These are phyloP conservation scores for Wickerhamomyces canadensis DNA, from an alignment of 805 yeast species.

Conservation along the genomic window DNA sequence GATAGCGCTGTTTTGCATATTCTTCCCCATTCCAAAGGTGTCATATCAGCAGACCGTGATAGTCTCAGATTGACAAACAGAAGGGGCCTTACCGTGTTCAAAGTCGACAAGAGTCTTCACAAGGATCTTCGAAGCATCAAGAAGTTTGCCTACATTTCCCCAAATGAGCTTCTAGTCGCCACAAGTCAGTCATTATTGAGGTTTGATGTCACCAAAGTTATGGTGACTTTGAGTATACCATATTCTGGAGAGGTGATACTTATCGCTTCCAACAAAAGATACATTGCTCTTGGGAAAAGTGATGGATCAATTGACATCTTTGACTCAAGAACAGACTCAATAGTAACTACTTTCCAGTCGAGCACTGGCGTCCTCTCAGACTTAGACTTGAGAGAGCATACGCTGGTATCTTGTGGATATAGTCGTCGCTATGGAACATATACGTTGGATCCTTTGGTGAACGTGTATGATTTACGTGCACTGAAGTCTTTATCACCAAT, in stretches of 20 bases:
- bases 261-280: constrained; percentile 46
- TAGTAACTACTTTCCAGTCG: constrained; percentile 49
- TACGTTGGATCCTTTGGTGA: constrained; percentile 73
- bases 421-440: constrained; percentile 56
- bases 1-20: constrained; percentile 44
- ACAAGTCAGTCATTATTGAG: constrained; percentile 35
- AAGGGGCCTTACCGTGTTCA: constrained; percentile 45
- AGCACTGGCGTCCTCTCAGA: constrained; percentile 60
- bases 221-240: constrained; percentile 29
- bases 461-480: constrained; percentile 72
- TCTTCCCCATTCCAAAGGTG: constrained; percentile 49
- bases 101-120: constrained; percentile 24
- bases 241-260: constrained; percentile 41
- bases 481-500: constrained; percentile 72
- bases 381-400: constrained; percentile 58
- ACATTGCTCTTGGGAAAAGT: constrained; percentile 51
- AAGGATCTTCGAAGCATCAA: constrained; percentile 30
- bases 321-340: constrained; percentile 45
- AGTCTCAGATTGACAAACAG: constrained; percentile 49
- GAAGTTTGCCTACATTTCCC: constrained; percentile 27
- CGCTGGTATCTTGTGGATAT: constrained; percentile 76
- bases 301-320: constrained; percentile 60
- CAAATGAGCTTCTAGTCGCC: constrained; percentile 40
- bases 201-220: constrained; percentile 37
- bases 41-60: constrained; percentile 48